Base-by-base conservation (phyloP, 2,329 filamentous ascomycete genomes). In the Colletotrichum scovillei region DNA sequence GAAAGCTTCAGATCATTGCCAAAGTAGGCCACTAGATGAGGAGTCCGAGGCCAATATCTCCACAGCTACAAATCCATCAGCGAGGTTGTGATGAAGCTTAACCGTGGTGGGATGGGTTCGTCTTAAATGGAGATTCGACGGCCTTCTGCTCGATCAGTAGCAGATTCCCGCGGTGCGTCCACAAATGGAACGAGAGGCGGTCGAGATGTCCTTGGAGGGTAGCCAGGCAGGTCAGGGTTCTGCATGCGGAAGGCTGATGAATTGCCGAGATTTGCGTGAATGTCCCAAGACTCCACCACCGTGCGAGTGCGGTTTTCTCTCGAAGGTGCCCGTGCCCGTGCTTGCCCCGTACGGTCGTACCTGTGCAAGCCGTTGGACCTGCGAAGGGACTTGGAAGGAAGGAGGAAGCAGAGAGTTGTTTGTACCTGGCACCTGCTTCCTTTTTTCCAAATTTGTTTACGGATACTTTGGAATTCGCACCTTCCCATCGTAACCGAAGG, bases 211-310 rank as follows among this genome's bases (percentile, higher is more conserved):
- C n/a, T 46, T 32, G 62, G 56, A 67, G 55, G 19, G 42, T 19
- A 66, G 71, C 49, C 46, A 67, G 63, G 63, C 55, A 58, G 58
- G 55, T 55, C 67, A 71, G 67, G 67, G 63, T 38, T 24, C 57
- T 63, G 63, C 57, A 72, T 63, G 68, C 59, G 58, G 69, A 74
- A 65, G 56, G 72, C 64, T 66, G 69, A 62, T 69, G 59, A 74
- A 65, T 73, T 74, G 69, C 69, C 69, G 69, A 62, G 52, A 68
- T 69, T 62, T 63, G 46, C 57, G 66, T 69, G 22, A 42, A 60
- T 60, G n/a, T 67, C 12, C 42, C 57, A 59, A 56, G 65, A 19
- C 52, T 32, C 58, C 58, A 52, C 69, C 58, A 63, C 26, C 14
- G 58, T 26, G 52, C 28, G 26, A 59, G 28, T 35, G 28, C 22